phyloP scores from a whole-genome alignment of 2,329 filamentous ascomycete species.

The Diaporthe ampelina region DNA sequence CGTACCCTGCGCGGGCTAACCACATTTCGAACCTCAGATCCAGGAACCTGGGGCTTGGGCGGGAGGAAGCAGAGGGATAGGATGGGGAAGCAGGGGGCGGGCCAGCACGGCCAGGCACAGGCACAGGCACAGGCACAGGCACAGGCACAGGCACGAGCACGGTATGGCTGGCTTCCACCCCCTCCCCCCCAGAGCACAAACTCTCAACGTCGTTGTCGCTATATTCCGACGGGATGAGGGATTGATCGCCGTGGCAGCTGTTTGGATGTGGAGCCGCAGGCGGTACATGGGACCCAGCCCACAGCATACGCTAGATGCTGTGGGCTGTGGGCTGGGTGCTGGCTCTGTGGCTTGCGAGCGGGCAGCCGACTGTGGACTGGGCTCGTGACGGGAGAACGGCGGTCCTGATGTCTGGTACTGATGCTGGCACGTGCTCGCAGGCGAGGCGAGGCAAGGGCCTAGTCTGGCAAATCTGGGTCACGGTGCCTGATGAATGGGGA shows the following conservation, averaged over 20 bases:
- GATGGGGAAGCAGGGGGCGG: conserved; percentile 32
- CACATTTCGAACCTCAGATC: conserved; percentile 29
- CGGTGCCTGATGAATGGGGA: neutral
- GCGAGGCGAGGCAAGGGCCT: conserved; percentile 20
- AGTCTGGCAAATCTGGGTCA: neutral
- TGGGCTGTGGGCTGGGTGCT: neutral
- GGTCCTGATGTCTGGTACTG: neutral
- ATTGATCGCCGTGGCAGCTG: conserved; percentile 24
- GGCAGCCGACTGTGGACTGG: conserved; percentile 3
- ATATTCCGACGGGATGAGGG: conserved; percentile 27
- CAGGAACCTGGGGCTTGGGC: conserved; percentile 34
- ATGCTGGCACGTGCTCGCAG: conserved; percentile 21
- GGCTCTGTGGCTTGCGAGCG: too few relatives aligned
- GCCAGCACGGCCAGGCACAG: conserved; percentile 31
- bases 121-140: conserved; percentile 23
- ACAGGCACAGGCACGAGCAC: conserved; percentile 16
- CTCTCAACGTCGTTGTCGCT: conserved; percentile 22
- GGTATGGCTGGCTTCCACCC: too few relatives aligned
- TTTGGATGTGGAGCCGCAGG: conserved; percentile 14
- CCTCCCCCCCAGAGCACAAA: neutral
- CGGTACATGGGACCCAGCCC: neutral
- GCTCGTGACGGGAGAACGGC: conserved; percentile 17
- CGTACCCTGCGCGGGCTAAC: conserved; percentile 39
- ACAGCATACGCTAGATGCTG: neutral
- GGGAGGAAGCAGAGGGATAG: conserved; percentile 35